Percentiles rank a stretch among this genome's conserved stretches.
These are phyloP conservation scores for Saccharomycopsis hybrid DNA, from an alignment of 1,139 yeast genomes.

Conservation along the genomic window DNA sequence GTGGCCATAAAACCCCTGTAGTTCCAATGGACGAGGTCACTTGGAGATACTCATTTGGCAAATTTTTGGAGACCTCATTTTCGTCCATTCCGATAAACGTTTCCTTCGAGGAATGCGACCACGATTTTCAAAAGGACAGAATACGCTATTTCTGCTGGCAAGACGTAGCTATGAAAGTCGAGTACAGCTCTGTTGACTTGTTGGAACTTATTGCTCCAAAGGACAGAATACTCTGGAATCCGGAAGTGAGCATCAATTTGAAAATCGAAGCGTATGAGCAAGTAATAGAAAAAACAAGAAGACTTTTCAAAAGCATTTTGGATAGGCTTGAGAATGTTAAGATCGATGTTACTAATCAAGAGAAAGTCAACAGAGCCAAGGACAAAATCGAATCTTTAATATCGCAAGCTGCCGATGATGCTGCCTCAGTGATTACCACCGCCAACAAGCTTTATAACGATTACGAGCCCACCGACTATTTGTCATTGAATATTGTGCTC, in stretches of 20 bases:
- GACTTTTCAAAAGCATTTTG: constrained; percentile 66
- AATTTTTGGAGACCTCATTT: constrained; percentile 77
- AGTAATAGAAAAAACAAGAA: constrained; percentile 46
- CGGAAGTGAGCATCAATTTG: constrained; percentile 59
- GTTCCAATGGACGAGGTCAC: constrained; percentile 80
- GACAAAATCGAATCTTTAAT: background rate
- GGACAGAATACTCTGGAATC: constrained; percentile 62
- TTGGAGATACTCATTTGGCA: constrained; percentile 88
- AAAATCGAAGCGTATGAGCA: constrained; percentile 57
- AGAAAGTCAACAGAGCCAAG: background rate
- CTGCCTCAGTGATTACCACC: background rate
- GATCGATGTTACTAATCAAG: constrained; percentile 39
- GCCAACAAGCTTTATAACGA: constrained; percentile 39
- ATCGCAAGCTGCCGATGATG: background rate
- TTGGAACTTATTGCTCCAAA: constrained; percentile 76
- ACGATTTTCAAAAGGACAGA: constrained; percentile 75
- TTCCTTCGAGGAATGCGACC: constrained; percentile 52
- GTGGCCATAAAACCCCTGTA: constrained; percentile 71
- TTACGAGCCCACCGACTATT: constrained; percentile 57
- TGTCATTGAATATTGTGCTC: constrained; percentile 62
- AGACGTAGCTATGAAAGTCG: constrained; percentile 72
- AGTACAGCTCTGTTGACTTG: constrained; percentile 65
- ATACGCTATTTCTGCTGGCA: constrained; percentile 79
- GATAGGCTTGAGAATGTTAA: constrained; percentile 70
- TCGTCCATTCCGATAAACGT: constrained; percentile 51